Evolutionary conservation across 148 eudicot species (phyloP).

Genomic region (Rhododendron kiyosumense): DNA sequence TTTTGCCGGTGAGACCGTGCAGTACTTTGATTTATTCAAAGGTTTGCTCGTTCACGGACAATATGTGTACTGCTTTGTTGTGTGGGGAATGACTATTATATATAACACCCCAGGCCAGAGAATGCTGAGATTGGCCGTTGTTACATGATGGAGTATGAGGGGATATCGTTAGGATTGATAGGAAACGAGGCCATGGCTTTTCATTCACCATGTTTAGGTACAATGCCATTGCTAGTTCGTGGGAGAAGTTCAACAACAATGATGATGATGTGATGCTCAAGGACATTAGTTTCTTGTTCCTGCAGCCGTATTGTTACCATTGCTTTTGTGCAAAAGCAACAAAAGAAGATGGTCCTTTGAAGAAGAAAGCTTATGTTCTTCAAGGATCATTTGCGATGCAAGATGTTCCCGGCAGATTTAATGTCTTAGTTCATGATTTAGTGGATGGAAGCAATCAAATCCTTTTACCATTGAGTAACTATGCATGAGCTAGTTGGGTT

Average conservation of each 20-base stretch:
- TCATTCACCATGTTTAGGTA: neutral
- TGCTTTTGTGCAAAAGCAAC: neutral
- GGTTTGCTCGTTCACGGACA: neutral
- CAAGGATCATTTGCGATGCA: neutral
- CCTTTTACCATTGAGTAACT: neutral
- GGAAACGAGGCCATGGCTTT: neutral
- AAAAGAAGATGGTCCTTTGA: neutral
- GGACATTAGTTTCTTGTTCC: neutral
- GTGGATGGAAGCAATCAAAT: neutral
- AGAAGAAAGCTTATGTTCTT: slow-evolving; percentile 2
- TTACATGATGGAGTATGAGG: neutral
- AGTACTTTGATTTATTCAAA: neutral
- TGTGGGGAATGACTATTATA: neutral
- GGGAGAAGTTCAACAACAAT: neutral
- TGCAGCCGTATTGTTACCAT: neutral
- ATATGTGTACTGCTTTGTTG: neutral
- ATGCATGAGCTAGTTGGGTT: neutral
- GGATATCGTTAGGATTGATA: neutral
- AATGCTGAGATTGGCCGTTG: neutral
- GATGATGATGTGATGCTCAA: neutral
- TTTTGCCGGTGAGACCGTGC: neutral
- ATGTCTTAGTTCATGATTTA: neutral
- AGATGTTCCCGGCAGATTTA: neutral
- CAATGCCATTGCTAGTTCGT: neutral
- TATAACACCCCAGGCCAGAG: neutral